Evolutionary conservation across 768 basidiomycete genomes (phyloP).

Genomic region (Coprinopsis sp.): DNA sequence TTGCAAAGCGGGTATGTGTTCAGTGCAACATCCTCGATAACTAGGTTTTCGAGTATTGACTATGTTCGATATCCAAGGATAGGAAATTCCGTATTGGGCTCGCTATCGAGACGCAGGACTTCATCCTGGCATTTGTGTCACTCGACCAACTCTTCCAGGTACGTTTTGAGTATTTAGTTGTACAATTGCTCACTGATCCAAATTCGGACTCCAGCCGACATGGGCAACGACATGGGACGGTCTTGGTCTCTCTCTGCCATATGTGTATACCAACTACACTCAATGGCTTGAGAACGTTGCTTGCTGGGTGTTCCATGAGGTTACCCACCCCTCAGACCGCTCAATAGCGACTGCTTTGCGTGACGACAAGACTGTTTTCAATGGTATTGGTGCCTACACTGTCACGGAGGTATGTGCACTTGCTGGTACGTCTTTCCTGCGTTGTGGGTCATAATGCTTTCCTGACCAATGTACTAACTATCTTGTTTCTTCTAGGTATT

Average conservation of each 20-base stretch:
- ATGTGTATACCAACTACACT: not conserved
- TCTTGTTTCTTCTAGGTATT: no score
- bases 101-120: constrained; percentile 11
- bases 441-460: no score
- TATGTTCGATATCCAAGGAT: not conserved
- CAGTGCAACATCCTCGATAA: no score
- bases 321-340: no score
- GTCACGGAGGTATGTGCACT: no score
- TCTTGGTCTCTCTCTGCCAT: not conserved
- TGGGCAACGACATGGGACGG: not conserved
- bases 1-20: not conserved
- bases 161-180: not conserved
- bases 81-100: constrained; percentile 9
- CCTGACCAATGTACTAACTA: no score
- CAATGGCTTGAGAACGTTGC: not conserved
- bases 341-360: no score
- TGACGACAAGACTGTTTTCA: no score
- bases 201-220: not conserved
- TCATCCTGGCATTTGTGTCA: constrained; percentile 11
- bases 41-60: not conserved
- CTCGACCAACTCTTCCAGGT: constrained; percentile 12
- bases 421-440: no score
- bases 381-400: no score
- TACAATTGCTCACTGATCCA: not conserved
- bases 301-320: no score